A percentile compares a stretch with the other conserved stretches of the same genome.
Evolutionary conservation across 2,329 filamentous ascomycete genomes (phyloP).

Genomic region (Sclerotinia borealis): DNA sequence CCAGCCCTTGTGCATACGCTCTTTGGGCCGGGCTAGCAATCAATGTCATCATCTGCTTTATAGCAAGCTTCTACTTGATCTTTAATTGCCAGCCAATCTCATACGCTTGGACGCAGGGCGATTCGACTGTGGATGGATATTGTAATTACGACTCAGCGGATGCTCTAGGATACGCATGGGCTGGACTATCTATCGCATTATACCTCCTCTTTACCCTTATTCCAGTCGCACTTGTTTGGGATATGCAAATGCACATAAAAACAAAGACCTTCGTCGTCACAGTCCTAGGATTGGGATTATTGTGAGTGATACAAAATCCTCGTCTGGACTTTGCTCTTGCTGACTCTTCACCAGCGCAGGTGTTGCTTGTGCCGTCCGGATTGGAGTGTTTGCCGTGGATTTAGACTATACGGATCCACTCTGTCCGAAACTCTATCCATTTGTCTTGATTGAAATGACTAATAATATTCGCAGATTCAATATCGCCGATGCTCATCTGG

Average conservation of each 20-base stretch:
- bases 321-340: not conserved
- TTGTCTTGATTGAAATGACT: not conserved
- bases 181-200: not conserved
- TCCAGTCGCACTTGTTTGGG: conserved; percentile 9
- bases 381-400: not conserved
- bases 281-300: conserved; percentile 7
- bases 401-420: conserved; percentile 10
- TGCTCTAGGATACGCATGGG: conserved; percentile 6
- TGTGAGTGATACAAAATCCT: not conserved
- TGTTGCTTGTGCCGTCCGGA: not conserved
- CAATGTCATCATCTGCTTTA: conserved; percentile 8
- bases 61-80: conserved; percentile 7
- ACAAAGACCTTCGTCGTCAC: conserved; percentile 4
- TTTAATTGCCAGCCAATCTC: conserved; percentile 9
- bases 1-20: not conserved
- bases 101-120: conserved; percentile 8
- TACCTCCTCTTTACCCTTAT: conserved; percentile 5
- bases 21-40: conserved; percentile 7
- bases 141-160: conserved; percentile 9
- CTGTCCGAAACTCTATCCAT: not conserved
- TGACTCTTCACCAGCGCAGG: not conserved
- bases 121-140: conserved; percentile 2
- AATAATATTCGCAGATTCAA: conserved; percentile 1
- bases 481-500: conserved; percentile 8
- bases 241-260: conserved; percentile 11